Base-by-base conservation (phyloP, 2,329 filamentous ascomycete species). In the Sclerotinia glacialis region DNA sequence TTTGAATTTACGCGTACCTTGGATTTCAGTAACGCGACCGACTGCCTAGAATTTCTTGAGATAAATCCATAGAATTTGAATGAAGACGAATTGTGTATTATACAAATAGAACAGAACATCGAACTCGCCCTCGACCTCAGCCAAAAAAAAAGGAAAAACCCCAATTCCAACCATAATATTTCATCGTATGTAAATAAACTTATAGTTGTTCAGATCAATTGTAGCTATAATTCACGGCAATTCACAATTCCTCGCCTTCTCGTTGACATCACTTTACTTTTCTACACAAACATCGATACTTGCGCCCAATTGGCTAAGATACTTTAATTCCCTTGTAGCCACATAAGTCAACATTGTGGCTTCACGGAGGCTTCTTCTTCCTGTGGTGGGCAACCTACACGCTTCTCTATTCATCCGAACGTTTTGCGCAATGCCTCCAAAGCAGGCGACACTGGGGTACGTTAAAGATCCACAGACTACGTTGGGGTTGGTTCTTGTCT, bases 371-470 rank as follows among this genome's bases (percentile, higher is more conserved):
- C 14, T 74, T 31, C 14, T 71, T 23, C 47, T 47, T 21, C 60
- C 56, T 55, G 28, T 69, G 53, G 65, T 69, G 54, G 59, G 67
- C 40, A 47, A 65, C 28, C 67, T 70, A 53, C 69, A 70, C 54
- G 73, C 42, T 18, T 58, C 67, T 50, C 47, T 70, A 50, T 23
- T 68, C 52, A 69, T 65, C 3, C 28, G 61, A 69, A 40, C 68
- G 47, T 70, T 72, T 49, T 68, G 46, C 68, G 73, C 53, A 55
- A 77, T 77, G 76, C 70, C 75, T 71, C 73, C 76, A 28, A 76
- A 75, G 60, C 92, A 96, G 80, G 87, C 90, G 74, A 96, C 91
- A 69, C 80, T 96, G 78, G 91, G 91, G 93, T 96, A 95, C 80
- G 92, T 94, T 70, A 89, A 86, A 79, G 80, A 87, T 74, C 83